Base-by-base conservation (phyloP, 2,329 filamentous ascomycete species). In the Epichloe aotearoae region DNA sequence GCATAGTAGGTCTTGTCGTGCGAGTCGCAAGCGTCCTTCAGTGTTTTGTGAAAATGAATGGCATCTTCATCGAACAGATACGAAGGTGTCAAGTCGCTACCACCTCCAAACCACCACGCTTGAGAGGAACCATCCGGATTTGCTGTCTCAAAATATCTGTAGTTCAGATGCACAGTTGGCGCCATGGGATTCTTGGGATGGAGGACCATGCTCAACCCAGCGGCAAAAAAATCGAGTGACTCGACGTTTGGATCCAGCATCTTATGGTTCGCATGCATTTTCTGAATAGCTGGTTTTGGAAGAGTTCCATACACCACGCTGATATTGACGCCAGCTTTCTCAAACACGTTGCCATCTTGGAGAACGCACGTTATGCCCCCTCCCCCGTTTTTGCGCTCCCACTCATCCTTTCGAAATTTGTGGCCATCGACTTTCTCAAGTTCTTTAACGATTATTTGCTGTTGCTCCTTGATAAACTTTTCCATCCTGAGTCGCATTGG, bases 401-500 rank as follows among this genome's bases (percentile, higher is more conserved):
- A 98, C 57, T 84, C 83, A 70, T 98, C 93, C 53, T 82, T 74
- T 53, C 79, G 78, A 73, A 98, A 98, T 57, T 80, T 77, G 56
- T 79, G 81, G 52, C 88, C 90, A 63, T 97, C 93, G 42, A 97
- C 74, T 59, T 82, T 77, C 65, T 94, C 85, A 20, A 98, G 78
- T 52, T 84, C 88, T 51, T 79, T 73, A 30, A 97, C 85, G 53
- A 98, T 98, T 55, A 84, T 79, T 60, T 87, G 79, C 64, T 98
- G 93, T 61, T 97, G 88, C 59, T 89, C 80, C 67, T 93, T 93
- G 68, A 97, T 94, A 65, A 97, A 86, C 61, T 87, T 82, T 70
- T 98, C 93, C 93, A 98, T 97, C 56, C 91, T 88, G 52, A 98
- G 77, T 50, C 93, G 89, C 91, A 98, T 97, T 2, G 93, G 90